These are phyloP conservation scores for Phialemonium atrogriseum DNA, from an alignment of 2,329 filamentous ascomycete species.

Conservation along the genomic window DNA sequence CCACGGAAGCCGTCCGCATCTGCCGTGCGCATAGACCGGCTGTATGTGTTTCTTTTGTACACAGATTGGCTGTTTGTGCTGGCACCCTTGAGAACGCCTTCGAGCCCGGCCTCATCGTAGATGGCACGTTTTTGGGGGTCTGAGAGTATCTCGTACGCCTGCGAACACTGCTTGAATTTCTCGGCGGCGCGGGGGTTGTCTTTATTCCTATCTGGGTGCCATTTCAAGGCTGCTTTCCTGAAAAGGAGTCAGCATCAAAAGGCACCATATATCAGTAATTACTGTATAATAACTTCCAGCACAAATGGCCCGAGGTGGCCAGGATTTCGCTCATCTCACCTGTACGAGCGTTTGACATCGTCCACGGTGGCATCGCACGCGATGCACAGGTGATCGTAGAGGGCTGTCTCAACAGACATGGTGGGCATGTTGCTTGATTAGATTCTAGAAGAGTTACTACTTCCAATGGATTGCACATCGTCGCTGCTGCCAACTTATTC, in stretches of 20 bases:
- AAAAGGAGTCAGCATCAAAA: background rate
- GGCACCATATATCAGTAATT: too few relatives aligned
- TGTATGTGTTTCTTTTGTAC: too few relatives aligned
- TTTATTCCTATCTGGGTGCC: conserved; percentile 91
- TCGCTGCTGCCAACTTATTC: too few relatives aligned
- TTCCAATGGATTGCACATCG: too few relatives aligned
- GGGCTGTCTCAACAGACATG: background rate
- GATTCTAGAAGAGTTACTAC: too few relatives aligned
- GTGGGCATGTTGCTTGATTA: too few relatives aligned
- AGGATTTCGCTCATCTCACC: too few relatives aligned
- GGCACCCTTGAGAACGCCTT: conserved; percentile 23
- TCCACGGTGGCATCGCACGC: background rate
- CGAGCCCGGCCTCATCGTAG: conserved; percentile 84
- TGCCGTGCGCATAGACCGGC: too few relatives aligned
- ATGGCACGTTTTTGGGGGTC: conserved; percentile 88
- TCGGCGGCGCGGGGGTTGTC: conserved; percentile 71
- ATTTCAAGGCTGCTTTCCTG: conserved; percentile 75
- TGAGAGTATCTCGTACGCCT: conserved; percentile 89
- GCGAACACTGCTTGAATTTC: conserved; percentile 90
- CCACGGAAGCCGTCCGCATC: too few relatives aligned
- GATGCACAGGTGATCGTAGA: conserved; percentile 1
- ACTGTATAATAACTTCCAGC: too few relatives aligned
- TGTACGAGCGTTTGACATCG: conserved; percentile 1
- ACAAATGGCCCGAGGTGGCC: conserved; percentile 5
- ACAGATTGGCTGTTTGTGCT: conserved; percentile 2